Evolutionary conservation across 305 asterid species (phyloP).

Genomic region (Solanum chacoense): DNA sequence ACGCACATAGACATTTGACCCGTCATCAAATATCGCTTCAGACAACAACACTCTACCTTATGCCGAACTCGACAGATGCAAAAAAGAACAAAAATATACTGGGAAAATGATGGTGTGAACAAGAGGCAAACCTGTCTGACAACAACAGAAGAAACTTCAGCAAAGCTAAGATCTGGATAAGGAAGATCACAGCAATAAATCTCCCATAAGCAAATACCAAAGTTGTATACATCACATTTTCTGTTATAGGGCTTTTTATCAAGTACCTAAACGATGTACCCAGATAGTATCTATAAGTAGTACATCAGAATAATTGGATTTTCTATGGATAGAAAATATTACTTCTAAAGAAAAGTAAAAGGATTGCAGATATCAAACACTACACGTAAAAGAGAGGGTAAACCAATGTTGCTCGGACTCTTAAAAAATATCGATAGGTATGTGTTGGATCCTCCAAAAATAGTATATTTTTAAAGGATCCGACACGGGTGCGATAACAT

Average conservation of each 20-base stretch:
- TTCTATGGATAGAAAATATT: not conserved
- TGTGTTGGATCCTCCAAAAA: not conserved
- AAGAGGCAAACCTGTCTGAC: constrained; percentile 41
- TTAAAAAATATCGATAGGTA: not conserved
- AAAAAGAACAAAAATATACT: not conserved
- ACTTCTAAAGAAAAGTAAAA: not conserved
- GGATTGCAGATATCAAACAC: not conserved
- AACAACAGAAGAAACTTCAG: constrained; percentile 63
- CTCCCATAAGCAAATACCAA: constrained; percentile 80
- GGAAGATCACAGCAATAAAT: constrained; percentile 71
- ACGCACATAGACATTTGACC: not conserved
- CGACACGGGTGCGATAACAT: not conserved
- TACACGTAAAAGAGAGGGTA: not conserved
- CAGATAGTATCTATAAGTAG: not conserved
- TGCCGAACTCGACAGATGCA: not conserved
- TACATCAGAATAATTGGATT: not conserved
- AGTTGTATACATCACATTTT: constrained; percentile 74
- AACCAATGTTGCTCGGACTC: not conserved
- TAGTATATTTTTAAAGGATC: not conserved
- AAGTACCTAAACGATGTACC: constrained; percentile 30
- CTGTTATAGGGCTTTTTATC: constrained; percentile 55
- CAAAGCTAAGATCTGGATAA: constrained; percentile 53
- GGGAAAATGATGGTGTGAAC: not conserved
- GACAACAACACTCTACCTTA: not conserved
- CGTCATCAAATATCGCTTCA: not conserved